Evolutionary conservation across 2,329 filamentous ascomycete species (phyloP), one percentile per base, ranked within the genome.

Genomic region (Pseudocercospora crystallina): DNA sequence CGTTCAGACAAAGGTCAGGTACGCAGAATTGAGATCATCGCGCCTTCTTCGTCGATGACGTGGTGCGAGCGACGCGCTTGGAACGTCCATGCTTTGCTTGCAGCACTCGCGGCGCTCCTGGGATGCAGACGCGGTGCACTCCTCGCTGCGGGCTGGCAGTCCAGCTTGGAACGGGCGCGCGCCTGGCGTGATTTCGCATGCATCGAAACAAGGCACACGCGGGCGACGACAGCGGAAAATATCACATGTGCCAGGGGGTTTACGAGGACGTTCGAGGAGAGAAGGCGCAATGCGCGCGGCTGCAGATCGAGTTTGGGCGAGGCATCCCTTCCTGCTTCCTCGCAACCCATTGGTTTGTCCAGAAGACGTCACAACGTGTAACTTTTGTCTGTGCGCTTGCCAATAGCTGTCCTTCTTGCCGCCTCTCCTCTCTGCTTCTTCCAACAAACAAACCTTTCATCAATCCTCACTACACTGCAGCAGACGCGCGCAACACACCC

Each of bases 1-100:
- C 7, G 20, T 26, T 26, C 20, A 26, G 20, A 26, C 20, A 26
- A 26, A 26, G 20, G 20, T 26, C 20, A 26, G 20, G 20, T 26
- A 40, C 17, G 12, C 44, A 31, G 39, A 39, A 47, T 47, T 47
- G 44, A 14, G 44, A 47, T 47, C 44, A 46, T 36, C 43, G 44
- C 43, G 44, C 35, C 29, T 15, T 14, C 31, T 12, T 14, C 15
- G 9, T 14, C 30, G 2, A 43, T 43, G 41, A 43, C 41, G 41
- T 43, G 20, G 20, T 26, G 20, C 3, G 41, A 8, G 26, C 11
- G 31, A 30, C 41, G 15, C 35, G 41, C 30, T 33, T 20, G 11
- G 13, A 15, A 20, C 8, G 30, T 42, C 8, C 39, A 42, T 26
- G n/a, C 13, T 20, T 26, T 26, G n/a, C 13, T 20, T 26, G 13